Base-by-base conservation (phyloP, 768 basidiomycete species). In the Rhizopogon salebrosus region DNA sequence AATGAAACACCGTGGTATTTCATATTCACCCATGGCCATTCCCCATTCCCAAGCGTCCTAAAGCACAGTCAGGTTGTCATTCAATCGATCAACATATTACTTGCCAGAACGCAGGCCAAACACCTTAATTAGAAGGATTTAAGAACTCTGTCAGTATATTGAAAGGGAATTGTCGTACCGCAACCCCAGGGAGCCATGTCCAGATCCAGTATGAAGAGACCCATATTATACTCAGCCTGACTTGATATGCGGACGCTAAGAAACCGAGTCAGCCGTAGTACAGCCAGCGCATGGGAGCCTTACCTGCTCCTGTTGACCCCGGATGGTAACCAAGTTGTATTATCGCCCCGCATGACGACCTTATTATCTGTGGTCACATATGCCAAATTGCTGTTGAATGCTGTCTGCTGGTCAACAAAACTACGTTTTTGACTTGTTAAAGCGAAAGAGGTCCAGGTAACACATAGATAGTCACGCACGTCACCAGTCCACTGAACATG, bases 131-230 rank as follows among this genome's bases (percentile, higher is more conserved):
- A 39, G 38, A 10, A 48, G 27, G 40, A 13, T 52, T 60, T 40
- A 46, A 58, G 22, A 36, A 51, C 27, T 34, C 4, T 34, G 52
- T 46, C 36, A n/a, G 20, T 16, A 16, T 35, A 51, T 14, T 18
- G 36, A 48, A 37, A 49, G 29, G 23, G 38, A 27, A 45, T 60
- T 20, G 2, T 69, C 79, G 51, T 71, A 82, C 91, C 90, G 70
- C 92, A 95, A 50, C 92, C 93, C 82, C 86, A 91, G 0, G 92
- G 92, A 41, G 92, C 91, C 66, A 79, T 83, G 53, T 85, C 82
- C 29, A 91, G 75, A 64, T 95, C 92, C 23, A 95, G 74, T 54
- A 95, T 79, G 63, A 94, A 92, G 20, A 95, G 73, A 27, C 92
- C 92, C 9, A 85, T 82, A 54, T 82, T 87, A 63, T 89, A 90